Evolutionary conservation across 2,329 filamentous ascomycete species (phyloP), one percentile per base, ranked within the genome.

Genomic region (Claviceps sp.): DNA sequence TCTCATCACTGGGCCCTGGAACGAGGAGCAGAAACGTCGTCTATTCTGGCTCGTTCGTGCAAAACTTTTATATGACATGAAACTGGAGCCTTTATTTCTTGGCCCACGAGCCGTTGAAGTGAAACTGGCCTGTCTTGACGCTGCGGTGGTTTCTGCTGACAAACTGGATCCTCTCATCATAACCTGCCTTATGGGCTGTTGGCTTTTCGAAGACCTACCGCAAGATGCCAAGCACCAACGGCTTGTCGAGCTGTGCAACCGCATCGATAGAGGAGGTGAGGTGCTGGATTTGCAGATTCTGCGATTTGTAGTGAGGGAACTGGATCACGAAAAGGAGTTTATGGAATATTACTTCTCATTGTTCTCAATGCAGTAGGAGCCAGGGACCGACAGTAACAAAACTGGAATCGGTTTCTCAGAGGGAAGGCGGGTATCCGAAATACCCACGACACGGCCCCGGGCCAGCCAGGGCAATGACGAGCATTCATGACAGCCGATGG

Each of bases 11-110:
- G 26, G 26, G 8, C 26, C 26, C 2, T 30, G 26, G 26, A 10
- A 30, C 26, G 26, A 30, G 7, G 26, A 30, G 26, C 7, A 30
- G 26, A 30, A 30, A 22, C 65, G 68, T 41, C 70, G 70, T 30
- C 61, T 75, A 7, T 73, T 74, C 59, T 75, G 73, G 73, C 62
- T 76, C 19, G 59, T 66, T 7, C 66, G 69, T 39, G 68, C 64
- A 5, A 71, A 72, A 13, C 62, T 68, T 50, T 58, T 56, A 5
- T 44, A 26, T 68, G 8, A 60, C 62, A 55, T 61, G 26, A 30
- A 30, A 10, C 26, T 30, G 2, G 26, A 30, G 7, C 26, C 8
- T 30, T 10, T 30, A 10, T 26, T 26, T 1, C 26, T 30, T 10
- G 26, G 26, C 26, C 8, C 26, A 2, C 26, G 26, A 10, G 56